phyloP scores from a whole-genome alignment of 345 rosid genomes.

The Citrus inodora region DNA sequence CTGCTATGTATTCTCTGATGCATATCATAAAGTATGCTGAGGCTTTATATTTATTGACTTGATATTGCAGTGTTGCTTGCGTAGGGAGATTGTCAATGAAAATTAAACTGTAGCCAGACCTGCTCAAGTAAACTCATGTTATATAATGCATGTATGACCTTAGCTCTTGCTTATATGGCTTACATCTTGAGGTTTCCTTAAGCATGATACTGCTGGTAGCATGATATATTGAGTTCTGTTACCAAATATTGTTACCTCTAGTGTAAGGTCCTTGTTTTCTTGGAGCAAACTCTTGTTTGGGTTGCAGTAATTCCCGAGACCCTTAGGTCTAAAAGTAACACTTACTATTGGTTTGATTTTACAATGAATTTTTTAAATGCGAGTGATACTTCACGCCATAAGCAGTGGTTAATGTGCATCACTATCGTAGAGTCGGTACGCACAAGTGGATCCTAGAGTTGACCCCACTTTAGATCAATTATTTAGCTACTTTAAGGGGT shows the following conservation, averaged over 20 bases:
- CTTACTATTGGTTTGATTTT: background rate
- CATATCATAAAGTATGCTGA: no score
- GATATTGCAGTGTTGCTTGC: background rate
- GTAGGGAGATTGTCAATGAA: background rate
- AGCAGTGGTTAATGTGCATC: background rate
- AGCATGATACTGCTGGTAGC: background rate
- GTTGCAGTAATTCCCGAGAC: background rate
- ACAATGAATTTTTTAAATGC: background rate
- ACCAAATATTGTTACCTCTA: background rate
- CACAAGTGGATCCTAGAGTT: background rate
- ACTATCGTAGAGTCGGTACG: background rate
- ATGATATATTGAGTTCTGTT: background rate
- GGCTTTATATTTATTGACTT: background rate
- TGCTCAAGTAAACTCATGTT: background rate
- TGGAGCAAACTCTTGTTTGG: background rate
- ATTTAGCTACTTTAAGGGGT: background rate
- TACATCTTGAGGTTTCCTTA: background rate
- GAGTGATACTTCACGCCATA: background rate
- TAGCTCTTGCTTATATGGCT: background rate
- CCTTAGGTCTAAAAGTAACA: background rate
- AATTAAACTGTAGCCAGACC: background rate
- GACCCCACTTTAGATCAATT: background rate
- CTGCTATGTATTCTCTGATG: background rate
- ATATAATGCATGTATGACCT: background rate
- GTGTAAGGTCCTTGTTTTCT: background rate